Evolutionary conservation across 352 stramenopile species (phyloP).

Genomic region (Globisporangium recalcitrans): DNA sequence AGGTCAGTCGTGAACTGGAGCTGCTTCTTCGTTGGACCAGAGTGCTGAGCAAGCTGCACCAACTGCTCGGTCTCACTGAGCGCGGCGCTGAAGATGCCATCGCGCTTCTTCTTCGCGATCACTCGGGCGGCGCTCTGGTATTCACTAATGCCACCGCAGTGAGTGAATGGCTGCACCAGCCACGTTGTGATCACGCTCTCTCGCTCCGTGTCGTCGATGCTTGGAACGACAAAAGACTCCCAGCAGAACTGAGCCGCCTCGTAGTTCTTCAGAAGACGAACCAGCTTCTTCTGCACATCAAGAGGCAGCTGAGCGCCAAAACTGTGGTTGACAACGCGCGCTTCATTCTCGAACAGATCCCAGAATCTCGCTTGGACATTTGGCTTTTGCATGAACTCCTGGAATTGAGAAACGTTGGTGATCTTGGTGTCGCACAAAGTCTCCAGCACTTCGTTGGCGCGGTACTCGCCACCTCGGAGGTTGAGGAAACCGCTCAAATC

Average conservation of each 20-base stretch:
- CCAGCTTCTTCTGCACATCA: conserved; percentile 69
- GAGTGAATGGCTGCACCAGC: conserved; percentile 53
- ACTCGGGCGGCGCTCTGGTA: conserved; percentile 61
- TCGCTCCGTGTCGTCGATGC: conserved; percentile 32
- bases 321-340: conserved; percentile 34
- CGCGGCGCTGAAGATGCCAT: conserved; percentile 57
- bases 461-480: conserved; percentile 62
- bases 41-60: conserved; percentile 38
- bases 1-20: conserved; percentile 54
- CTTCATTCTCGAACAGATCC: conserved; percentile 56
- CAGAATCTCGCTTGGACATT: conserved; percentile 52
- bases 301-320: conserved; percentile 39
- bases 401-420: conserved; percentile 37
- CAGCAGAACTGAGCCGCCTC: conserved; percentile 58
- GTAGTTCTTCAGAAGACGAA: conserved; percentile 67
- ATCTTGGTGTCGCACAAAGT: conserved; percentile 54
- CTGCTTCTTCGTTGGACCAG: conserved; percentile 43
- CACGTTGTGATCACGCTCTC: conserved; percentile 41
- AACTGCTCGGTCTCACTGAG: conserved; percentile 49
- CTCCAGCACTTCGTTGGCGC: conserved; percentile 56
- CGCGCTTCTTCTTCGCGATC: conserved; percentile 60
- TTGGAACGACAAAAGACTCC: conserved; percentile 47
- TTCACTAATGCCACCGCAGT: conserved; percentile 64
- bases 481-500: conserved; percentile 56
- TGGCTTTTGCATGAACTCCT: conserved; percentile 38